Evolutionary conservation across 2,329 filamentous ascomycete species (phyloP), one percentile per base, ranked within the genome.

Genomic region (Botrytis aclada): DNA sequence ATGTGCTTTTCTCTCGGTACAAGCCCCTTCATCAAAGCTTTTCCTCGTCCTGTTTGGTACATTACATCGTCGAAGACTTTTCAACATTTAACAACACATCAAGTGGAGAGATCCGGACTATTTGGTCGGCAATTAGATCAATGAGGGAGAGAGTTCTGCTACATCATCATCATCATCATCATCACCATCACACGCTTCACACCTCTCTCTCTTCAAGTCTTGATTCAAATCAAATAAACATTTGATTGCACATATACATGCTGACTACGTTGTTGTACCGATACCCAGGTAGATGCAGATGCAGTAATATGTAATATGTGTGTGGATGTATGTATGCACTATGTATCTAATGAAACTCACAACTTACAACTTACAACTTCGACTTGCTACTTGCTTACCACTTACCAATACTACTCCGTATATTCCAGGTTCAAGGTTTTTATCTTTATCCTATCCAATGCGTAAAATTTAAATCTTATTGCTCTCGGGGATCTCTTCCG

Each of bases 61-160:
- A 54, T 54, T 34, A 47, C 62, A 47, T 25, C 29, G 18, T 22
- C 41, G 41, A 51, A 66, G 39, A 66, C 32, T 54, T 66, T 51
- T 29, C 32, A 66, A 39, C 22, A 39, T 43, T 65, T 39, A 67
- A 67, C 64, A 67, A 54, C 45, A 67, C 64, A 67, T 67, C 64
- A 67, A 54, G 45, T 67, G 64, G 64, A 39, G 34, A 29, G 51
- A 18, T 56, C 18, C 16, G 47, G 47, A n/a, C 6, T 29, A 54
- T 41, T 34, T n/a, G 41, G 45, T 67, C 45, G 64, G 32, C 45
- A 34, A 54, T 54, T 39, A 39, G 64, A 67, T 67, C 25, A 45
- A 29, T 54, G 47, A n/a, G 25, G 25, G 47, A 54, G 47, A n/a
- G 25, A n/a, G 47, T 5, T 12, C 47, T n/a, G 12, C 47, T n/a